These are phyloP conservation scores for Talaromyces verruculosus DNA, from an alignment of 2,329 filamentous ascomycete genomes.

Conservation along the genomic window DNA sequence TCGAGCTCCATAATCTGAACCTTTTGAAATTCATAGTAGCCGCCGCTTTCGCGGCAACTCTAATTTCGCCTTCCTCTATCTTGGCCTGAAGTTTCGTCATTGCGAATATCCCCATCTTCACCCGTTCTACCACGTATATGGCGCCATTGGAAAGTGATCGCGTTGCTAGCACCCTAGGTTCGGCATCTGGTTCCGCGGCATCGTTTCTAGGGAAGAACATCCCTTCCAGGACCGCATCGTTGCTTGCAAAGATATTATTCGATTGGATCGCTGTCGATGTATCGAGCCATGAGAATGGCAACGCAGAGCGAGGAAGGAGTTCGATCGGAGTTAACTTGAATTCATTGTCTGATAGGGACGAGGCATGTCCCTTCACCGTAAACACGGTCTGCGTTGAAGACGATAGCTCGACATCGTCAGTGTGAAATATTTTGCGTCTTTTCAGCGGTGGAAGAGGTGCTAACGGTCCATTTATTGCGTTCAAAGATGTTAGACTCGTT, in stretches of 20 bases:
- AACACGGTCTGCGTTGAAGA: constrained; percentile 24
- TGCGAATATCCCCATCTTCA: constrained; percentile 43
- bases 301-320: constrained; percentile 36
- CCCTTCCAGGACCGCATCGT: constrained; percentile 39
- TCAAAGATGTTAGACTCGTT: constrained; percentile 34
- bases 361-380: constrained; percentile 40
- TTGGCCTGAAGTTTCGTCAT: constrained; percentile 36
- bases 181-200: constrained; percentile 11
- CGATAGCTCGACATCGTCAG: not conserved
- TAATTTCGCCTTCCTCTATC: constrained; percentile 41
- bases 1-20: not conserved
- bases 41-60: constrained; percentile 38
- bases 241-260: constrained; percentile 40
- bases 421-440: constrained; percentile 36
- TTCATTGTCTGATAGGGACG: constrained; percentile 37
- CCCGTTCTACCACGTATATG: constrained; percentile 41
- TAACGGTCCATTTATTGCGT: constrained; percentile 28
- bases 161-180: constrained; percentile 36
- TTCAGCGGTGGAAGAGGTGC: constrained; percentile 29
- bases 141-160: constrained; percentile 33
- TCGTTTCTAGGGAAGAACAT: constrained; percentile 25
- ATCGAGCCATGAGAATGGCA: constrained; percentile 45
- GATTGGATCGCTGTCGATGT: constrained; percentile 31
- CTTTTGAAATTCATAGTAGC: constrained; percentile 14
- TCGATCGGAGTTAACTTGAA: constrained; percentile 39